Base-by-base conservation (phyloP, 352 stramenopile species). In the Thraustochytrium sp. region DNA sequence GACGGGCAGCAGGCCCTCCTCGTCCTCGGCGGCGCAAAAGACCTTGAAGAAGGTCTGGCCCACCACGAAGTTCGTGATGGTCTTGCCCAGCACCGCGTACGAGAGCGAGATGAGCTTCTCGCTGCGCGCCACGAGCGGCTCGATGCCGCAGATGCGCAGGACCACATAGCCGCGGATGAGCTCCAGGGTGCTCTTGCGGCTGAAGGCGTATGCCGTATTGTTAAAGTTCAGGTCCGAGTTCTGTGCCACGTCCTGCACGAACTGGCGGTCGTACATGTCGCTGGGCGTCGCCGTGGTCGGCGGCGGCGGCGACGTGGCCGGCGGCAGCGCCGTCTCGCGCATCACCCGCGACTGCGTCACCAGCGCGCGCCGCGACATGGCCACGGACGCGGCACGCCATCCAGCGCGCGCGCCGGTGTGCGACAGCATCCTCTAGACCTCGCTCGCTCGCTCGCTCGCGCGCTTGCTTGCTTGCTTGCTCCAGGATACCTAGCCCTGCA, bases 21-120 rank as follows among this genome's bases (percentile, higher is more conserved):
- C 89, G 74, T 95, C 86, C 73, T 98, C 89, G 26, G 96, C 96
- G 18, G 93, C 96, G 87, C 96, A 99, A 86, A 99, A 99, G 77
- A 99, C 96, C 29, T 90, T 89, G 87, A 98, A 99, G 84, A 98
- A 98, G 11, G 94, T 97, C n/a, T 89, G 65, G 53, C 94, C 92
- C 82, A 98, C 86, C 37, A 97, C 44, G 21, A 87, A 85, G 89
- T 98, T 92, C 16, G 94, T 97, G 61, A 98, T 85, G 54, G 73
- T 90, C 13, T 87, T 76, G 46, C 95, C 94, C 55, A 98, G 89
- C 8, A 92, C 21, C 73, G 89, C 88, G 86, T 96, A 94, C 46
- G 92, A 90, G 23, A 92, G 42, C 51, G 91, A 87, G 55, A 98
- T 87, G 11, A 98, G 86, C 18, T 84, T 76, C 72, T 97, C 90